Evolutionary conservation across 225 moss, liverwort and hornwort species (phyloP), one percentile per base, ranked within the genome.

Genomic region (Neckera pumila): DNA sequence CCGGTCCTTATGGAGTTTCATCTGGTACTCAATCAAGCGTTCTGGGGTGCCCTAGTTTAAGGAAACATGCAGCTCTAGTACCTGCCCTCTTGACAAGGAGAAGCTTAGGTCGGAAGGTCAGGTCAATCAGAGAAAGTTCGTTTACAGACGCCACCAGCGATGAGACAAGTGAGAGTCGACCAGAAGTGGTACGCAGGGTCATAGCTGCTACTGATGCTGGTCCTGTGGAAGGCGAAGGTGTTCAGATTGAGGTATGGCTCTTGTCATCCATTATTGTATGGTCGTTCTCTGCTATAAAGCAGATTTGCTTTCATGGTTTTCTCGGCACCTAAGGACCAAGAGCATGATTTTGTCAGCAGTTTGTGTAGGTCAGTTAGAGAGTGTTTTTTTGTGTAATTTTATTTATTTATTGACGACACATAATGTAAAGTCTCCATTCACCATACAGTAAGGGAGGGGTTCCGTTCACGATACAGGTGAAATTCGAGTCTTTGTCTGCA

Each of bases 101-200:
- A 86, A 80, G 42, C 77, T n/a, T 79, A 80, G 67, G 40, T 77
- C 86, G 69, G 91, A 86, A 81, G 86, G 74, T 83, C 51, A 89
- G 89, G 70, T 89, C 88, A 31, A 57, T 89, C 15, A 80, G 70
- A 86, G 89, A 91, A 82, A 84, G 86, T n/a, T 86, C 80, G 61
- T 69, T 91, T 34, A 86, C 89, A 51, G 81, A 91, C 60, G 40
- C 84, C 42, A 88, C 89, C 66, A 89, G 84, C 31, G 76, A 86
- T 75, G 93, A 90, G 81, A 71, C 79, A 66, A 82, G 60, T 75
- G 89, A 89, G 60, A 67, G 82, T 65, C 83, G 86, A 82, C 86
- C 88, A 8, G 88, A 93, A 75, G 84, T 90, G 69, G 33, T 89
- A 75, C 82, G 87, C 49, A 87, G 89, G 76, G 93, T 89, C 58